Conservation (phyloP, 1,284 basidiomycete species). For the Moesziomyces antarcticus region DNA sequence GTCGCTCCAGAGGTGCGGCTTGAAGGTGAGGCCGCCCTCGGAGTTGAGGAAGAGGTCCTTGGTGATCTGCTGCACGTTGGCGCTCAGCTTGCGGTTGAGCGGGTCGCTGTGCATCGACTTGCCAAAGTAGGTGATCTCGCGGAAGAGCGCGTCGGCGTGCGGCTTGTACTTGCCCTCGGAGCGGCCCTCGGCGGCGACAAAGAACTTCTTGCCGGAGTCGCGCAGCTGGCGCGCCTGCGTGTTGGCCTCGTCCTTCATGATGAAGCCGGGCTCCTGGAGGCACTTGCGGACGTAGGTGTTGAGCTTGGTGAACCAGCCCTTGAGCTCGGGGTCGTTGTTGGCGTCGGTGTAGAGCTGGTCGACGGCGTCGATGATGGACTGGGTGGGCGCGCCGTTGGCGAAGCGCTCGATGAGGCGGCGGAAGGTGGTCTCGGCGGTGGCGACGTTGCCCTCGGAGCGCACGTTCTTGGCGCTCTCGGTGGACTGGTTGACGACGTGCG, state of each 20-base stretch:
- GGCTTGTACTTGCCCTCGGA: constrained; percentile 78
- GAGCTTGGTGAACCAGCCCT: constrained; percentile 78
- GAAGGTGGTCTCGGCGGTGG: constrained; percentile 59
- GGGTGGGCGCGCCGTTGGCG: constrained; percentile 76
- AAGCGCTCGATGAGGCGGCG: constrained; percentile 84
- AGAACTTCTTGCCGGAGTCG: constrained; percentile 62
- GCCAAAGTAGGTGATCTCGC: constrained; percentile 80
- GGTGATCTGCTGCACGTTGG: constrained; percentile 84
- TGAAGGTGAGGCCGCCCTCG: constrained; percentile 77
- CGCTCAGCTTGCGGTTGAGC: constrained; percentile 81
- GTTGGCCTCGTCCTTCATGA: constrained; percentile 79
- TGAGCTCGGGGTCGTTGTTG: constrained; percentile 79
- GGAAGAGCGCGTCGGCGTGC: constrained; percentile 85
- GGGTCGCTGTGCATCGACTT: constrained; percentile 85
- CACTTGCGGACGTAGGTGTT: constrained; percentile 72
- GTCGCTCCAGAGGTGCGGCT: constrained; percentile 84
- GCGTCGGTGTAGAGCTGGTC: constrained; percentile 81
- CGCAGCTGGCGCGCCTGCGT: constrained; percentile 70
- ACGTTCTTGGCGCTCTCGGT: constrained; percentile 71
- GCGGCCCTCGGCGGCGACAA: constrained; percentile 68
- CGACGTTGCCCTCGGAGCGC: constrained; percentile 72
- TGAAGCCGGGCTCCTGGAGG: constrained; percentile 86
- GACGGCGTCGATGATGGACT: constrained; percentile 78
- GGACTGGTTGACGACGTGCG: constrained; percentile 71
- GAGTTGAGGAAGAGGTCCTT: constrained; percentile 79